Evolutionary conservation across 2,329 filamentous ascomycete genomes (phyloP), one percentile per base, ranked within the genome.

Genomic region (Pezicula neosporulosa): DNA sequence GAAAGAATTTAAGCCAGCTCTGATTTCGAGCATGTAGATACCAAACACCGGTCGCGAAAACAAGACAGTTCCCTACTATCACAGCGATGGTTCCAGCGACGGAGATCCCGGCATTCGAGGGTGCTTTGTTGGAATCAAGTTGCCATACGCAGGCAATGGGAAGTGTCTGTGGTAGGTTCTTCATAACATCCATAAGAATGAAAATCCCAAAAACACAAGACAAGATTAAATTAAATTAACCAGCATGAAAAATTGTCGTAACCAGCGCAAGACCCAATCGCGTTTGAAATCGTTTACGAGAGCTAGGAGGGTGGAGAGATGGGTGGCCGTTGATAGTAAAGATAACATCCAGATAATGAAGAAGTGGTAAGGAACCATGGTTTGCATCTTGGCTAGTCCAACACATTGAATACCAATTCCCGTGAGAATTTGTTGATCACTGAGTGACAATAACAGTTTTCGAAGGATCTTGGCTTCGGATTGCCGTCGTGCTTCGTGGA

Each of bases 101-200:
- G 21, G 77, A 80, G 13, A 82, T 58, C 0, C 69, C 73, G 4
- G 69, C 67, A 50, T 76, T 75, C 18, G 66, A 61, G 0, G 72
- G 59, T 8, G 67, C 57, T 6, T 64, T 59, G 2, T 69, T 67
- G 5, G 70, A 66, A 15, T 67, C 66, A 0, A 75, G 63, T 35
- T 75, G 60, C 81, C 80, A 86, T 0, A 81, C 82, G 62, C 84
- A 87, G 1, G 72, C 76, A 47, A 87, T 78, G 0, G 84, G 82
- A 30, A 86, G 66, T 0, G 79, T 78, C 65, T 7, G 82, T 80
- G 33, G 74, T 77, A 3, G 80, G 68, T 97, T 75, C 70, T 87
- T 63, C 93, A 97, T 78, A 90, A 97, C 70, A 69, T 97, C 63
- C 92, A 97, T 68, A 90, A 99, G 74, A 91, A 97, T 63, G 92